These are phyloP conservation scores for Citrus inodora DNA, from an alignment of 345 rosid species.

Conservation along the genomic window DNA sequence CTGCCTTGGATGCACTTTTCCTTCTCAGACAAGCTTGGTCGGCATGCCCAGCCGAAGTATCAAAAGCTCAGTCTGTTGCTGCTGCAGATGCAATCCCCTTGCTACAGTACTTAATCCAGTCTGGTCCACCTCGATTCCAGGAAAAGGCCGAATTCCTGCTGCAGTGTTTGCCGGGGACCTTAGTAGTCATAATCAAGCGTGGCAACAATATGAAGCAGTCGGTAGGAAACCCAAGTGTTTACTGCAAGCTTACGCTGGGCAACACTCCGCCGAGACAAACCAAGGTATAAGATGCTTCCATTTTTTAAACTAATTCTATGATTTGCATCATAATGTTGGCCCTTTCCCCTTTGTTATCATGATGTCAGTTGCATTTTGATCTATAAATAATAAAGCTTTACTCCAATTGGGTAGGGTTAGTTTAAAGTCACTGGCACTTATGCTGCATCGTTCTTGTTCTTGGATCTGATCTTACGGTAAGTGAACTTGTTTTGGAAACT, in stretches of 20 bases:
- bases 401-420: background rate
- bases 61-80: conserved; percentile 92
- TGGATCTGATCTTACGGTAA: background rate
- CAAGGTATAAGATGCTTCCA: conserved; percentile 44
- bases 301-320: background rate
- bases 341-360: background rate
- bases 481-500: background rate
- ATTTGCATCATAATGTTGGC: too few species aligned
- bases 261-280: conserved; percentile 87
- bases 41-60: conserved; percentile 97
- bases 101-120: conserved; percentile 91
- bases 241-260: conserved; percentile 88
- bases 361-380: background rate
- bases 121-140: conserved; percentile 99
- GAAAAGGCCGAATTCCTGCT: conserved; percentile 95
- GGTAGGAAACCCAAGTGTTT: conserved; percentile 96
- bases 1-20: conserved; percentile 91
- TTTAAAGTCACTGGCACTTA: background rate
- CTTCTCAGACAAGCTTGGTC: conserved; percentile 99
- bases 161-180: conserved; percentile 97
- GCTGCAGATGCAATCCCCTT: conserved; percentile 98
- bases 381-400: background rate
- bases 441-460: background rate
- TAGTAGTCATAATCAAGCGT: conserved; percentile 85
- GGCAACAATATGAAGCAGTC: conserved; percentile 99